phyloP scores from a whole-genome alignment of 2,329 filamentous ascomycete genomes.

The Colletotrichum coccodes region DNA sequence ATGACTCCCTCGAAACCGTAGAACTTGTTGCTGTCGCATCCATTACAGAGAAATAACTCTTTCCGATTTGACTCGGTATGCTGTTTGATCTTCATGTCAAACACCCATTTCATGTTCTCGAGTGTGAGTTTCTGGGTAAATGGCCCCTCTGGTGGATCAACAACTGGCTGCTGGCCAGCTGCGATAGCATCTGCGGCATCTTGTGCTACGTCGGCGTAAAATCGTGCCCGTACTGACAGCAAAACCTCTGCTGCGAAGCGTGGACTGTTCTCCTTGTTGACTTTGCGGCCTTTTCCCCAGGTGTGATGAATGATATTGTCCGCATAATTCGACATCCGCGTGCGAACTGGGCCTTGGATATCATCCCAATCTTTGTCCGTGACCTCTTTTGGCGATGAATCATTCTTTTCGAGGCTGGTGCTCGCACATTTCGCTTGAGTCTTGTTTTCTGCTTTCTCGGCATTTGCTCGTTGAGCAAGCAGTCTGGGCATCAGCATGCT shows the following conservation, averaged over 20 bases:
- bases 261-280: slow-evolving; percentile 71
- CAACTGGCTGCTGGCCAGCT: slow-evolving; percentile 53
- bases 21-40: slow-evolving; percentile 73
- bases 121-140: slow-evolving; percentile 74
- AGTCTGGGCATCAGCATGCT: slow-evolving; percentile 74
- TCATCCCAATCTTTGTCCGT: slow-evolving; percentile 78
- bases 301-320: slow-evolving; percentile 74
- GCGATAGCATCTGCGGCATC: slow-evolving; percentile 59
- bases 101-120: slow-evolving; percentile 89
- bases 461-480: slow-evolving; percentile 71
- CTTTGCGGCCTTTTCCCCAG: slow-evolving; percentile 72
- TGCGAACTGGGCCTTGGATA: slow-evolving; percentile 73
- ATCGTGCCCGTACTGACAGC: slow-evolving; percentile 72
- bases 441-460: slow-evolving; percentile 66
- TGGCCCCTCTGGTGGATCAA: slow-evolving; percentile 62
- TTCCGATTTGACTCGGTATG: slow-evolving; percentile 73
- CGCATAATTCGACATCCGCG: slow-evolving; percentile 72
- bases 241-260: slow-evolving; percentile 80
- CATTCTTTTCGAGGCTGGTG: slow-evolving; percentile 45
- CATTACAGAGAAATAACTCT: slow-evolving; percentile 81
- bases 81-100: slow-evolving; percentile 79
- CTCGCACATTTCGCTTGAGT: slow-evolving; percentile 42
- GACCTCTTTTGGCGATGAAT: slow-evolving; percentile 55
- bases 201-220: slow-evolving; percentile 69
- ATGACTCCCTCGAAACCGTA: slow-evolving; percentile 84